phyloP scores from a whole-genome alignment of 495 filamentous ascomycete genomes.

The Podospora tetraspora region DNA sequence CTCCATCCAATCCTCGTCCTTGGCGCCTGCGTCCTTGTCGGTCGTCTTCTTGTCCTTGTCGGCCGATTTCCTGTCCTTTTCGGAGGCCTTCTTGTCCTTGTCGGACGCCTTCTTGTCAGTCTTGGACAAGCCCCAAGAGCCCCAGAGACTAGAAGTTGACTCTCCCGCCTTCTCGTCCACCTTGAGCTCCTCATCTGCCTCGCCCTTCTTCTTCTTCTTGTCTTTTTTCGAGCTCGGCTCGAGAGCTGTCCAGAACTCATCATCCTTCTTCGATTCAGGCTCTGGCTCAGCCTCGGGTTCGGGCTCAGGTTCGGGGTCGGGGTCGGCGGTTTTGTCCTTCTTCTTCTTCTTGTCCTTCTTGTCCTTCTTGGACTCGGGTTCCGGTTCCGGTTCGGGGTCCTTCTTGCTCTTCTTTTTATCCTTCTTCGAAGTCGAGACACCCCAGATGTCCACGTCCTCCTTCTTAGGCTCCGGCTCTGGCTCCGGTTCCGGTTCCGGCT shows the following conservation, averaged over 20 bases:
- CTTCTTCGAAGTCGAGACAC: slow-evolving; percentile 5
- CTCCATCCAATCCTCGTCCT: slow-evolving; percentile 25
- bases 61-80: slow-evolving; percentile 28
- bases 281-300: slow-evolving; percentile 25
- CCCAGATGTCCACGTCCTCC: slow-evolving; percentile 18
- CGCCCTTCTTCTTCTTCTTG: slow-evolving; percentile 26
- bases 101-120: slow-evolving; percentile 37
- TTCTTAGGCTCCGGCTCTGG: slow-evolving; percentile 16
- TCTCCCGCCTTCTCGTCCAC: slow-evolving; percentile 22
- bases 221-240: slow-evolving; percentile 31
- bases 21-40: slow-evolving; percentile 17
- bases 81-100: slow-evolving; percentile 38
- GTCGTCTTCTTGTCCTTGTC: slow-evolving; percentile 32
- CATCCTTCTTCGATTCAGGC: slow-evolving; percentile 20
- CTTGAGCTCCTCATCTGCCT: slow-evolving; percentile 11
- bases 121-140: slow-evolving; percentile 7
- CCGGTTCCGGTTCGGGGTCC: slow-evolving; percentile 21
- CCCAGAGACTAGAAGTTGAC: slow-evolving; percentile 19
- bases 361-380: slow-evolving; percentile 32
- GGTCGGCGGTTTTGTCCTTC: slow-evolving; percentile 18
- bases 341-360: slow-evolving; percentile 35
- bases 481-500: slow-evolving; percentile 5
- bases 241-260: slow-evolving; percentile 18
- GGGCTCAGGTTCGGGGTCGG: slow-evolving; percentile 17
- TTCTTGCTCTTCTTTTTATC: slow-evolving; percentile 24